Conservation (phyloP, 2,329 filamentous ascomycete species). For the Fusarium falciforme region DNA sequence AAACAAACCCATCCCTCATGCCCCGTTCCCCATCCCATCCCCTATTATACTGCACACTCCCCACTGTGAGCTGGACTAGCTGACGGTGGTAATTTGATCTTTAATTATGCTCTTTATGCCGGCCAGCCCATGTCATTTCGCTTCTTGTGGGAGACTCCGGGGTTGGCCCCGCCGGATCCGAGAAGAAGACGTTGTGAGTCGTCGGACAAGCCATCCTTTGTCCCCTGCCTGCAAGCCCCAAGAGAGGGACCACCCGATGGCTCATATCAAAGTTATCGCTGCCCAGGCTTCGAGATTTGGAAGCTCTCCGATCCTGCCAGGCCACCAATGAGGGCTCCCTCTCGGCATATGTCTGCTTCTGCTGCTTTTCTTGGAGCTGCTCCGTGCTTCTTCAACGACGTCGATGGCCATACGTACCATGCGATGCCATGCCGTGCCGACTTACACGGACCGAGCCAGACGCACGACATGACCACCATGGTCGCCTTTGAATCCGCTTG, state of each 20-base stretch:
- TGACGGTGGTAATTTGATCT: conserved; percentile 43
- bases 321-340: conserved; percentile 37
- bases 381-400: conserved; percentile 37
- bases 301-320: conserved; percentile 12
- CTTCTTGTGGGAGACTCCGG: conserved; percentile 46
- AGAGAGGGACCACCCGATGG: conserved; percentile 13
- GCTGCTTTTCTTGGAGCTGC: conserved; percentile 33
- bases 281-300: conserved; percentile 17
- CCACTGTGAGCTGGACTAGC: conserved; percentile 40
- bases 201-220: conserved; percentile 21
- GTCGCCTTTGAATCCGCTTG: background rate
- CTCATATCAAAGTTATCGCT: conserved; percentile 41
- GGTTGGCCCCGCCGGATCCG: conserved; percentile 38
- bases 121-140: conserved; percentile 46
- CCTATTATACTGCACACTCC: conserved; percentile 36
- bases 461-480: conserved; percentile 18
- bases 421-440: conserved; percentile 8
- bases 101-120: conserved; percentile 47
- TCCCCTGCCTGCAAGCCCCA: conserved; percentile 20
- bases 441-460: conserved; percentile 34
- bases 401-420: conserved; percentile 5
- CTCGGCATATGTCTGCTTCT: conserved; percentile 31
- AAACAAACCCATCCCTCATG: conserved; percentile 40
- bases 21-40: conserved; percentile 4
- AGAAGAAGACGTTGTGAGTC: conserved; percentile 21